A percentile compares a stretch with the other conserved stretches of the same genome.
phyloP scores from a whole-genome alignment of 139 green algal genomes.

The Chlorella vulgaris region DNA sequence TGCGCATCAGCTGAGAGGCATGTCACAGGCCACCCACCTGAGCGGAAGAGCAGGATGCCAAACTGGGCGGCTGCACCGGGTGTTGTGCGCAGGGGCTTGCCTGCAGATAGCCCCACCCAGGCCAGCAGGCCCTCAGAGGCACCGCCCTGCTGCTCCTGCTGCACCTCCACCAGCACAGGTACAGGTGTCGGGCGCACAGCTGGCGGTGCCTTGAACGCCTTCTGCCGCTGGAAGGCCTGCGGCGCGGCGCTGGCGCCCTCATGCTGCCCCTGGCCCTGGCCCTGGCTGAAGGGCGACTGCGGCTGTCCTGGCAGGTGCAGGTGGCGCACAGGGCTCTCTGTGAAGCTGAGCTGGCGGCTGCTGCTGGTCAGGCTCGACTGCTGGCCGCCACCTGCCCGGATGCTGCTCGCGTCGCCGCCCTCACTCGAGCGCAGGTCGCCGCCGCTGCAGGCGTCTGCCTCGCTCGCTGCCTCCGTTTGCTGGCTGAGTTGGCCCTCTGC shows the following conservation, averaged over 20 bases:
- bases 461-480: background rate
- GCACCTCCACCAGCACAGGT: background rate
- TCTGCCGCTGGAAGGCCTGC: no score
- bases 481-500: background rate
- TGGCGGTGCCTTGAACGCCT: no score
- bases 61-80: slow-evolving; percentile 45
- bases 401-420: no score
- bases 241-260: background rate
- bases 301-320: background rate
- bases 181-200: no score
- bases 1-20: background rate
- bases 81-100: slow-evolving; percentile 30
- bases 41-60: slow-evolving; percentile 48
- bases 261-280: background rate
- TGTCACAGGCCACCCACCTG: background rate
- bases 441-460: background rate
- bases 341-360: background rate
- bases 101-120: slow-evolving; percentile 8
- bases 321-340: background rate
- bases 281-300: background rate
- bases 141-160: background rate
- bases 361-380: background rate
- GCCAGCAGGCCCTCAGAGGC: background rate
- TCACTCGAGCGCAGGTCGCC: no score
- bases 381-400: background rate